phyloP scores from a whole-genome alignment of 805 yeast species.

The Diddensiella santjacobensis region DNA sequence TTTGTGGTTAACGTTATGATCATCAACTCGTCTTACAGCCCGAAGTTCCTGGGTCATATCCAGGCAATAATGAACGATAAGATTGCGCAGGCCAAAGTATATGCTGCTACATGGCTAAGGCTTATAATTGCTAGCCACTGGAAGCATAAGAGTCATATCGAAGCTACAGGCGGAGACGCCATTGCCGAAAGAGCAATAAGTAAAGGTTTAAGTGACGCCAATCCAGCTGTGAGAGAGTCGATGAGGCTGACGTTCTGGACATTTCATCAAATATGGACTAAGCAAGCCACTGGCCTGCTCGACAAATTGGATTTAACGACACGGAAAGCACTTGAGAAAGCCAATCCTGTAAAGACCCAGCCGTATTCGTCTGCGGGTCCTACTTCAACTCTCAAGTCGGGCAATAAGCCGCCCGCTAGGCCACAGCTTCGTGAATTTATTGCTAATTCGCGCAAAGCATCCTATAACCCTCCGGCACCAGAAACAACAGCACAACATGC shows the following conservation, averaged over 20 bases:
- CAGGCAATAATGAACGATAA: constrained; percentile 58
- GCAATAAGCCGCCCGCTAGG: constrained; percentile 2
- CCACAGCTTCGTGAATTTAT: constrained; percentile 20
- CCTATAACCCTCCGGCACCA: neutral
- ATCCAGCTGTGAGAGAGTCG: constrained; percentile 71
- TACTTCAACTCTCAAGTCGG: neutral
- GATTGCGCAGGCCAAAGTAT: constrained; percentile 64
- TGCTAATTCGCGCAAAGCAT: constrained; percentile 14
- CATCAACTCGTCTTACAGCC: constrained; percentile 50
- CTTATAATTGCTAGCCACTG: constrained; percentile 47
- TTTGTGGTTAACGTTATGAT: constrained; percentile 47
- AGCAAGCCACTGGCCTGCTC: constrained; percentile 42
- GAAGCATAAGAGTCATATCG: constrained; percentile 33
- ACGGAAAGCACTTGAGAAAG: constrained; percentile 58
- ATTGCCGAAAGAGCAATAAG: constrained; percentile 47
- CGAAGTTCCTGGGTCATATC: constrained; percentile 49
- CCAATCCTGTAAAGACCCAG: constrained; percentile 37
- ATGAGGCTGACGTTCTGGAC: constrained; percentile 76
- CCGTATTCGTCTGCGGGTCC: neutral
- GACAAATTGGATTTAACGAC: constrained; percentile 42
- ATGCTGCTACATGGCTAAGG: constrained; percentile 67
- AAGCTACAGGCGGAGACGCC: constrained; percentile 38
- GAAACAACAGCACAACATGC: neutral
- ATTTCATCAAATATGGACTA: constrained; percentile 51
- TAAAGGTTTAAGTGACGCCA: constrained; percentile 72